phyloP scores from a whole-genome alignment of 495 filamentous ascomycete species.

The Recurvomyces mirabilis region DNA sequence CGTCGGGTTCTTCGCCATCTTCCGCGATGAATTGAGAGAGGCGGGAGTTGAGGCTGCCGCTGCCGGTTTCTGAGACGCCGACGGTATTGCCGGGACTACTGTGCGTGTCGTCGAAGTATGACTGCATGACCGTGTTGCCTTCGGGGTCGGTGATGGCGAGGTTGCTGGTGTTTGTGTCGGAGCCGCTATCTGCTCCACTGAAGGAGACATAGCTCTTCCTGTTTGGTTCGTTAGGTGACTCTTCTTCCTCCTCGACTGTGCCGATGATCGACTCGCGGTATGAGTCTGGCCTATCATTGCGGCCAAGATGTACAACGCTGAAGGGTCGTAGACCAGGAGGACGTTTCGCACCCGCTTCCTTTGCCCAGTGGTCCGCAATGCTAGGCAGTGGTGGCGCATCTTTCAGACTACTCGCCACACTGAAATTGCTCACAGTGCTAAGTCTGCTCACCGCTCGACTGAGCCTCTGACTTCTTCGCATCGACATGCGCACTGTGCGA shows the following conservation, averaged over 20 bases:
- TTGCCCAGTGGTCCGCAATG: constrained; percentile 88
- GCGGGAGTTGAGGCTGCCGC: constrained; percentile 54
- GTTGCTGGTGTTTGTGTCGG: constrained; percentile 39
- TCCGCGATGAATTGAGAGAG: constrained; percentile 50
- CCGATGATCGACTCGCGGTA: constrained; percentile 83
- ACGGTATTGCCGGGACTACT: constrained; percentile 53
- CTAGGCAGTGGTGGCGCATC: constrained; percentile 89
- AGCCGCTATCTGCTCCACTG: constrained; percentile 56
- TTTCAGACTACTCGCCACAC: constrained; percentile 78
- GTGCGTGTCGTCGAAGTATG: constrained; percentile 74
- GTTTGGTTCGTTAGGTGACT: constrained; percentile 78
- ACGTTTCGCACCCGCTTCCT: constrained; percentile 39
- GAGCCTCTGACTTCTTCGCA: constrained; percentile 76
- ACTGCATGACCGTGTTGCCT: constrained; percentile 50
- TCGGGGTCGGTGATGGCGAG: constrained; percentile 66
- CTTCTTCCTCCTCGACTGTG: constrained; percentile 77
- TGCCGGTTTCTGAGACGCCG: constrained; percentile 35
- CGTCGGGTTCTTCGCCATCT: constrained; percentile 78
- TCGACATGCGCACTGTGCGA: constrained; percentile 79
- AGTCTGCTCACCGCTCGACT: constrained; percentile 85
- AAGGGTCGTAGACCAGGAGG: constrained; percentile 44
- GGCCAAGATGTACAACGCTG: constrained; percentile 51
- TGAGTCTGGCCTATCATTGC: constrained; percentile 26
- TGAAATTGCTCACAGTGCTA: constrained; percentile 87
- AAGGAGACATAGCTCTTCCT: constrained; percentile 96